Percentiles rank a stretch among this genome's conserved stretches.
phyloP scores from a whole-genome alignment of 2,329 filamentous ascomycete species.

The Pseudogymnoascus sp. region DNA sequence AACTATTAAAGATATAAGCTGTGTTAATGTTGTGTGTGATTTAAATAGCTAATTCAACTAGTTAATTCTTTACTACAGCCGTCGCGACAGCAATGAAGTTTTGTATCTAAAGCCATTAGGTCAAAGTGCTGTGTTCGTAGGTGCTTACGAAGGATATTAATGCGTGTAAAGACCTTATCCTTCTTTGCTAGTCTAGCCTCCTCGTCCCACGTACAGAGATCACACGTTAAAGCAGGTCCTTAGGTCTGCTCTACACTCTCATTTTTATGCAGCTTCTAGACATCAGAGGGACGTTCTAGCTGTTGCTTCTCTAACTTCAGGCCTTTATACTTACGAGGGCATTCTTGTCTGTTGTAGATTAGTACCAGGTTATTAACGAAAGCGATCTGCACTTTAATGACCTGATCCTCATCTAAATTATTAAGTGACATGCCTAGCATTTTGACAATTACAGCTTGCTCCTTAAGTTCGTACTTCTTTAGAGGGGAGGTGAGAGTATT shows the following conservation, averaged over 20 bases:
- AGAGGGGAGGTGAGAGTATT: conserved; percentile 16
- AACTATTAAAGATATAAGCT: neutral
- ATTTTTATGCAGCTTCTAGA: neutral
- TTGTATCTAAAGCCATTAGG: neutral
- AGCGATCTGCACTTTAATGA: conserved; percentile 17
- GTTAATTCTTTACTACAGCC: neutral
- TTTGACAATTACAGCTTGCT: conserved; percentile 19
- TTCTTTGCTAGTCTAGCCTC: conserved; percentile 11
- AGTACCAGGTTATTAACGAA: conserved; percentile 16
- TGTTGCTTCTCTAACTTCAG: neutral
- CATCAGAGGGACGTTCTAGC: neutral
- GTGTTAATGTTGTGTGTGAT: neutral
- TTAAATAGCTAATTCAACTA: neutral
- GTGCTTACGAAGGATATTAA: conserved; percentile 11
- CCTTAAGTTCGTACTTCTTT: conserved; percentile 21
- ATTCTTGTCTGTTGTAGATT: conserved; percentile 19
- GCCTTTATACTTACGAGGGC: conserved; percentile 15
- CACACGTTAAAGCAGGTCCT: neutral
- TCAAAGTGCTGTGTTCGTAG: conserved; percentile 8
- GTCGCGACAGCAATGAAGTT: neutral
- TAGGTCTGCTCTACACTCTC: neutral
- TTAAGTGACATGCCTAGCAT: conserved; percentile 19
- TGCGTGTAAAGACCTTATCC: conserved; percentile 7
- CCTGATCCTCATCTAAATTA: conserved; percentile 15
- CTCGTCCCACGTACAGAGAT: conserved; percentile 9